phyloP scores from a whole-genome alignment of 768 basidiomycete genomes.

The Rhizopogon roseolus region DNA sequence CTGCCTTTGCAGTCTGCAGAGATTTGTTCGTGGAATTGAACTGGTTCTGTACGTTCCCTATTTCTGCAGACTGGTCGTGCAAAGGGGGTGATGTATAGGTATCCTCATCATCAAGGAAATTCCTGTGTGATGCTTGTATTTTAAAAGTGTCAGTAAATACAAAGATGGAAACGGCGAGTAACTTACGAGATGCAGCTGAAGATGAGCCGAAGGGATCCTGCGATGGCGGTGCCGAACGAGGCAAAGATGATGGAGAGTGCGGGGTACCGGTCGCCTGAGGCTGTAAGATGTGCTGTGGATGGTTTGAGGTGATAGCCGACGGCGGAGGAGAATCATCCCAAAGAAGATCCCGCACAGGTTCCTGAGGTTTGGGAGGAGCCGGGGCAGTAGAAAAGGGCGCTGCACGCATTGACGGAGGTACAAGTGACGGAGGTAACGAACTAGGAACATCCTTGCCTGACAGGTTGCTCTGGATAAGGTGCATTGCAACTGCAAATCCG shows the following conservation, averaged over 20 bases:
- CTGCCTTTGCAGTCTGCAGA: constrained; percentile 57
- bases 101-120: constrained; percentile 71
- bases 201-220: constrained; percentile 51
- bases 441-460: constrained; percentile 73
- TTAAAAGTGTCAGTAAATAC: constrained; percentile 1
- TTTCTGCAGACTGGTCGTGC: constrained; percentile 76
- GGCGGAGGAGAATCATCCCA: constrained; percentile 51
- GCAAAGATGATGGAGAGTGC: constrained; percentile 26
- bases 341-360: constrained; percentile 40
- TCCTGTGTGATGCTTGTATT: constrained; percentile 26
- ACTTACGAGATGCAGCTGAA: constrained; percentile 19
- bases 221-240: constrained; percentile 12
- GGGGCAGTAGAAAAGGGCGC: constrained; percentile 37
- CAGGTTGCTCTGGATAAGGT: constrained; percentile 85
- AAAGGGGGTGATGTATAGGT: constrained; percentile 43
- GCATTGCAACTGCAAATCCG: constrained; percentile 93
- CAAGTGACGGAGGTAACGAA: constrained; percentile 62
- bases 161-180: not conserved
- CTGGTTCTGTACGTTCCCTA: constrained; percentile 86
- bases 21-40: constrained; percentile 74
- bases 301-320: constrained; percentile 34
- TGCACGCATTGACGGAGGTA: constrained; percentile 79
- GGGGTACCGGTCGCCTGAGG: constrained; percentile 34
- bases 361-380: constrained; percentile 29
- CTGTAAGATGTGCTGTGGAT: constrained; percentile 18